Conservation (phyloP, 306 rosid genomes). For the Dalbergia oliveri region DNA sequence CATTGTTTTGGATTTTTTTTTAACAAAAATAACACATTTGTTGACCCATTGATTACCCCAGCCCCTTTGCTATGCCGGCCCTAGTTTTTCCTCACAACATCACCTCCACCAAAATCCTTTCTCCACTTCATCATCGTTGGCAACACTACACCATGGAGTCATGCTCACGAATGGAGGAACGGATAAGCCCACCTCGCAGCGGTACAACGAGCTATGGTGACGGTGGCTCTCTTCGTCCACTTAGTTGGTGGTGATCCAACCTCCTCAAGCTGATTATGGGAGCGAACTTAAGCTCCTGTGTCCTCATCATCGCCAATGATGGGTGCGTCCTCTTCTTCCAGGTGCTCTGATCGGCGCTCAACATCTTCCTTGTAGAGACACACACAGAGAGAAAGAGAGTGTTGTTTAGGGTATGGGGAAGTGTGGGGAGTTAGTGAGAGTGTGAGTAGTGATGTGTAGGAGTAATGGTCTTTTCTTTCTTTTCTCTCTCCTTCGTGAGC, state of each 20-base stretch:
- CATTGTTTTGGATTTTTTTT: too few species aligned
- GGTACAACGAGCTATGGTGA: too few species aligned
- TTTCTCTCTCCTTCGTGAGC: neutral
- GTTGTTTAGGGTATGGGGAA: constrained; percentile 45
- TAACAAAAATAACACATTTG: too few species aligned
- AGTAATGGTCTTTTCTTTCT: neutral
- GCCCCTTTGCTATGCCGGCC: too few species aligned
- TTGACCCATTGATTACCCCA: too few species aligned
- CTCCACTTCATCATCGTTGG: too few species aligned
- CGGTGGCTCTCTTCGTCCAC: constrained; percentile 66
- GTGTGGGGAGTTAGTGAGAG: neutral
- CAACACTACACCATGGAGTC: too few species aligned
- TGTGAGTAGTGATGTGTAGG: neutral
- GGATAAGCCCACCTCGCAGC: too few species aligned
- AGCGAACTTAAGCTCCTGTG: constrained; percentile 94
- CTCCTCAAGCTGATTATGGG: constrained; percentile 94
- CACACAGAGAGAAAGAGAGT: too few species aligned
- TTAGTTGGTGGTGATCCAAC: constrained; percentile 84
- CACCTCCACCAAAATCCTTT: too few species aligned
- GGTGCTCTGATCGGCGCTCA: constrained; percentile 80
- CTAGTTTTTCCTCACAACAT: too few species aligned
- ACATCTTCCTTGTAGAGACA: constrained; percentile 52
- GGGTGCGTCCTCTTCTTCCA: constrained; percentile 82
- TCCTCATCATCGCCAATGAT: constrained; percentile 88
- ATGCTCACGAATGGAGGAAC: too few species aligned